Evolutionary conservation across 345 rosid species (phyloP).

Genomic region (Cardiospermum halicacabum): DNA sequence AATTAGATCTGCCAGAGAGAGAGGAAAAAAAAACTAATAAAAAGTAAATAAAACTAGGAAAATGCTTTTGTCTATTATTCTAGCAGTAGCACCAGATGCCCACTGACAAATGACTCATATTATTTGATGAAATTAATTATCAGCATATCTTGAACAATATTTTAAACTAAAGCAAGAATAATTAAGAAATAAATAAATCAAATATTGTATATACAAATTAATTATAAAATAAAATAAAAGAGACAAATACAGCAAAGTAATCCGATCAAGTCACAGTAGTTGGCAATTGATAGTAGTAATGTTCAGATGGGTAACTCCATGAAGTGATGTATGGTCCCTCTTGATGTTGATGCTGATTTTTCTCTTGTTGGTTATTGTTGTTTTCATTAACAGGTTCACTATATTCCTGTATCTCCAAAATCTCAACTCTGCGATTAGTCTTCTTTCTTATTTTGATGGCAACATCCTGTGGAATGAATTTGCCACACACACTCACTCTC

Average conservation of each 20-base stretch:
- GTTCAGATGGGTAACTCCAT: constrained; percentile 14
- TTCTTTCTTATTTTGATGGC: constrained; percentile 48
- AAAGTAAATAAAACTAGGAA: too few relatives aligned
- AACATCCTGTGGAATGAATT: constrained; percentile 35
- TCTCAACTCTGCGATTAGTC: constrained; percentile 50
- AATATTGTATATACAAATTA: neutral
- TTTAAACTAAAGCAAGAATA: too few relatives aligned
- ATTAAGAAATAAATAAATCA: neutral
- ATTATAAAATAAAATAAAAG: neutral
- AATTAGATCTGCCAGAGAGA: too few relatives aligned
- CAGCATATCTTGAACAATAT: too few relatives aligned
- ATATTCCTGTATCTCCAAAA: constrained; percentile 38
- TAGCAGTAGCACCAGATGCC: too few relatives aligned
- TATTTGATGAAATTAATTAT: too few relatives aligned
- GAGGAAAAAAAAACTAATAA: too few relatives aligned
- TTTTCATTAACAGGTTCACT: neutral
- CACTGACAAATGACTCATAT: too few relatives aligned
- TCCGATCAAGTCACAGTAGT: neutral
- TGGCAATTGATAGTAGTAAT: constrained; percentile 5
- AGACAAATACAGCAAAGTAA: neutral
- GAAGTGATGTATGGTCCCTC: constrained; percentile 12
- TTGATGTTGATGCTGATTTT: neutral
- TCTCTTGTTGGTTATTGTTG: neutral
- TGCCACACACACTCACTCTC: constrained; percentile 36
- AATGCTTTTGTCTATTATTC: too few relatives aligned